Percentiles rank a stretch among this genome's conserved stretches.
Conservation (phyloP, 2,329 filamentous ascomycete species). For the Ploettnerulaceae sp. region DNA sequence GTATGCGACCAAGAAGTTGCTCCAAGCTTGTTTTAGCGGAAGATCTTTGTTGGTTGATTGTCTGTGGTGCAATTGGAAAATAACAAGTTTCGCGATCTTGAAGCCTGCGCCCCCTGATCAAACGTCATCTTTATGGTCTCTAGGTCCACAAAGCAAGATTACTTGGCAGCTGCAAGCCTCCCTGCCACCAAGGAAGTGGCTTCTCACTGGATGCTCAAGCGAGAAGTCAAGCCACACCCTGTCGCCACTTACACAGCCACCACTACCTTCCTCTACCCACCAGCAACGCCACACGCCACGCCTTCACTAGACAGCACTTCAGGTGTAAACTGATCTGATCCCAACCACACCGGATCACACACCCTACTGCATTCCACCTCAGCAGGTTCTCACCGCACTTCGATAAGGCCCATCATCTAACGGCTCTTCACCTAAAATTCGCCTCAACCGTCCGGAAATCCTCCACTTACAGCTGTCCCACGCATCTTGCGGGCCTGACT, state of each 20-base stretch:
- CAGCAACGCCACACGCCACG: background rate
- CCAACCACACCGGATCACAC: background rate
- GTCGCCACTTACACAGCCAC: background rate
- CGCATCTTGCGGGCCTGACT: conserved; percentile 10
- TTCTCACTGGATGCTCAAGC: too few relatives aligned
- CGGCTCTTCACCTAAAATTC: background rate
- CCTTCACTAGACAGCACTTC: too few relatives aligned
- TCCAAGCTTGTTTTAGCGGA: conserved; percentile 9
- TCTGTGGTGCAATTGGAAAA: conserved; percentile 2
- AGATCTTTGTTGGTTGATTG: too few relatives aligned
- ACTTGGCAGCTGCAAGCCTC: too few relatives aligned
- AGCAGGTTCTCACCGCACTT: background rate
- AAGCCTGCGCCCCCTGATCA: background rate
- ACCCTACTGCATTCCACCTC: background rate
- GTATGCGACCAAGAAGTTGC: background rate
- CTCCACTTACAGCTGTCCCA: conserved; percentile 13
- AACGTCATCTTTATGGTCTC: conserved; percentile 1
- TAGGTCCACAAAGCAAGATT: too few relatives aligned
- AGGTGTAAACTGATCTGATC: too few relatives aligned
- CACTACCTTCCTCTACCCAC: background rate
- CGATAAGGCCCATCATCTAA: background rate
- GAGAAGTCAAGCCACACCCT: too few relatives aligned
- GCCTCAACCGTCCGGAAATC: conserved; percentile 13
- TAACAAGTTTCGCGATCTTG: conserved; percentile 2
- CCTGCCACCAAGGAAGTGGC: too few relatives aligned